Percentiles rank a stretch among this genome's conserved stretches.
These are phyloP conservation scores for Cyberlindnera euphorbiiphila DNA, from an alignment of 805 yeast genomes.

Conservation along the genomic window DNA sequence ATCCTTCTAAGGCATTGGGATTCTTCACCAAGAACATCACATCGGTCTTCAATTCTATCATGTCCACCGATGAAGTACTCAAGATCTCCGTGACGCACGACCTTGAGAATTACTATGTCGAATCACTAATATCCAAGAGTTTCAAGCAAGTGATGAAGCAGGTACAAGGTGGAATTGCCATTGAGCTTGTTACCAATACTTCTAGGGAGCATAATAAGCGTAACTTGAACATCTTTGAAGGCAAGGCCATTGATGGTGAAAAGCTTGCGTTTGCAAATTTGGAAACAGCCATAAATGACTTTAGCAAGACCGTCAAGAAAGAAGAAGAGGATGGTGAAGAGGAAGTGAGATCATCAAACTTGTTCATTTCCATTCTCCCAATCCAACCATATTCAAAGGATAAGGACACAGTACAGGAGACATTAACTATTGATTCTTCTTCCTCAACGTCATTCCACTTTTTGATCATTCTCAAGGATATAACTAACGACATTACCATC, in stretches of 20 bases:
- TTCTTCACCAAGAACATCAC: constrained; percentile 19
- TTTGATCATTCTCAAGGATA: constrained; percentile 71
- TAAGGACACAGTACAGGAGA: constrained; percentile 26
- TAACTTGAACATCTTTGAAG: constrained; percentile 67
- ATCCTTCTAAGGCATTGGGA: constrained; percentile 26
- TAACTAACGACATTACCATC: constrained; percentile 69
- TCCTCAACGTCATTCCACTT: constrained; percentile 61
- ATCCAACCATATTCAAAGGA: constrained; percentile 32
- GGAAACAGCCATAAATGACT: constrained; percentile 60
- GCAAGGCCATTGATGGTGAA: constrained; percentile 78
- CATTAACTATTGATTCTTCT: constrained; percentile 36
- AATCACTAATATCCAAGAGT: constrained; percentile 44
- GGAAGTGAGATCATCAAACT: constrained; percentile 43
- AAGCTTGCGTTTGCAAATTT: constrained; percentile 85
- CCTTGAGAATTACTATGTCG: constrained; percentile 50
- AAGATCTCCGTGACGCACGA: constrained; percentile 67
- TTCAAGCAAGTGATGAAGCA: constrained; percentile 65
- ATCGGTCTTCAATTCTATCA: constrained; percentile 32
- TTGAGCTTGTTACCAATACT: constrained; percentile 40
- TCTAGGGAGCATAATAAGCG: constrained; percentile 24
- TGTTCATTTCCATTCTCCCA: constrained; percentile 71
- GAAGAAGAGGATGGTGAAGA: constrained; percentile 22
- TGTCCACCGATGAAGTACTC: constrained; percentile 46
- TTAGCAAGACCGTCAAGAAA: constrained; percentile 25
- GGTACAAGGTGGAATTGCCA: constrained; percentile 73